Evolutionary conservation across 352 stramenopile species (phyloP), one percentile per base, ranked within the genome.

Genomic region (Peronosclerospora sorghi): DNA sequence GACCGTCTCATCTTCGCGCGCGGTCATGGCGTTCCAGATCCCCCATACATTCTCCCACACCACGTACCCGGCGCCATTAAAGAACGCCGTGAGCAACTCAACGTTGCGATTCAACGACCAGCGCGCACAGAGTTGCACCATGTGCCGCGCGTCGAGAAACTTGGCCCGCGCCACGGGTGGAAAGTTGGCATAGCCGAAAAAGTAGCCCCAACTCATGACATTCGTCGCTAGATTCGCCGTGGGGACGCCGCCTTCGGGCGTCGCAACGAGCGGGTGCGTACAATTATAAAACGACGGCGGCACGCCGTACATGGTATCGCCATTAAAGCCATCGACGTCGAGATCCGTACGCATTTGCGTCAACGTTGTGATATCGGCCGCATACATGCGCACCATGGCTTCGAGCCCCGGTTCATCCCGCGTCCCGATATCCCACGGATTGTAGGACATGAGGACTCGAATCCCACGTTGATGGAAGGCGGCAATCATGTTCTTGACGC

Each of bases 31-130:
- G 35, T 88, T 91, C 75, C 73, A 92, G 21, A 90, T 89, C 12
- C 82, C 77, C 82, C 82, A 94, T 13, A 94, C 76, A 45, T 94
- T 94, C 35, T 94, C 82, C 82, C 82, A 94, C 4, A 86, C 53
- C 15, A 90, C 82, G 51, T 89, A 92, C 4, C 82, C 79, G n/a
- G 66, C 71, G 8, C 77, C 79, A 48, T 94, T 94, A 46, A 92
- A 94, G 44, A 88, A 87, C 13, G 82, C 65, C 2, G 51, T 65
- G 15, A 88, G 69, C 8, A 94, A 19, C 26, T 89, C 81, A 0
- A 59, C 40, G 7, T 65, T 53, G 18, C 61, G 55, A 51, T 88
- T 72, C n/a, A 86, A 62, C 20, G 82, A 90, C 79, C 82, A 92
- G 5, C 82, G 69, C 9, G 74, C 72, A 32, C 78, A 92, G 21